Percentiles rank a stretch among this genome's conserved stretches.
Evolutionary conservation across 2,329 filamentous ascomycete genomes (phyloP).

Genomic region (Rhinocladiella mackenziei): DNA sequence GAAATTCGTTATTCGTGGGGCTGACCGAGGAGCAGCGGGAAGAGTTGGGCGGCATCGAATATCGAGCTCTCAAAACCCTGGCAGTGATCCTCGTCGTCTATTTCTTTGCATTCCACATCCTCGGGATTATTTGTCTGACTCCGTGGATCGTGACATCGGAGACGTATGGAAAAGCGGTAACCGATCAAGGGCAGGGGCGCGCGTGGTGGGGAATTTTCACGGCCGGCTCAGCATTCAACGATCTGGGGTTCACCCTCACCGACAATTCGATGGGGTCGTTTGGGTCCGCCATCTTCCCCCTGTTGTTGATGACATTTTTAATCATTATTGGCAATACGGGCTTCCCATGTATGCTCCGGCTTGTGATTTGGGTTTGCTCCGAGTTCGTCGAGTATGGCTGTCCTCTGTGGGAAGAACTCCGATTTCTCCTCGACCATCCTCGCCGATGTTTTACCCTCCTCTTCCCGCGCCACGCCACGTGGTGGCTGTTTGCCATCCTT

Average conservation of each 20-base stretch:
- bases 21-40: constrained; percentile 87
- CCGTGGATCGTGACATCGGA: constrained; percentile 71
- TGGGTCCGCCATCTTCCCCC: constrained; percentile 41
- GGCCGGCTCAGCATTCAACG: constrained; percentile 82
- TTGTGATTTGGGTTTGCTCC: constrained; percentile 81
- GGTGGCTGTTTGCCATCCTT: constrained; percentile 91
- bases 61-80: constrained; percentile 82
- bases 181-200: constrained; percentile 56
- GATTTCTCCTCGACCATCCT: constrained; percentile 88
- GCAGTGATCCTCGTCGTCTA: constrained; percentile 74
- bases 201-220: constrained; percentile 94
- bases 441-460: constrained; percentile 93
- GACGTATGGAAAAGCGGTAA: constrained; percentile 64
- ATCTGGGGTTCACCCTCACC: constrained; percentile 88
- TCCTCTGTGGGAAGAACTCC: constrained; percentile 81
- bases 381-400: constrained; percentile 62
- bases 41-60: constrained; percentile 93
- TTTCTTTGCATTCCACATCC: constrained; percentile 75
- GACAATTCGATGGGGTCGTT: constrained; percentile 77
- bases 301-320: constrained; percentile 40
- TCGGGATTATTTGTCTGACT: constrained; percentile 68
- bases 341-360: constrained; percentile 61
- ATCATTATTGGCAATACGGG: constrained; percentile 40
- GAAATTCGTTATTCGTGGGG: constrained; percentile 89
- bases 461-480: constrained; percentile 84